A percentile compares a stretch with the other conserved stretches of the same genome.
Evolutionary conservation across 2,329 filamentous ascomycete species (phyloP).

Genomic region (Ascochyta viciae-villosae): DNA sequence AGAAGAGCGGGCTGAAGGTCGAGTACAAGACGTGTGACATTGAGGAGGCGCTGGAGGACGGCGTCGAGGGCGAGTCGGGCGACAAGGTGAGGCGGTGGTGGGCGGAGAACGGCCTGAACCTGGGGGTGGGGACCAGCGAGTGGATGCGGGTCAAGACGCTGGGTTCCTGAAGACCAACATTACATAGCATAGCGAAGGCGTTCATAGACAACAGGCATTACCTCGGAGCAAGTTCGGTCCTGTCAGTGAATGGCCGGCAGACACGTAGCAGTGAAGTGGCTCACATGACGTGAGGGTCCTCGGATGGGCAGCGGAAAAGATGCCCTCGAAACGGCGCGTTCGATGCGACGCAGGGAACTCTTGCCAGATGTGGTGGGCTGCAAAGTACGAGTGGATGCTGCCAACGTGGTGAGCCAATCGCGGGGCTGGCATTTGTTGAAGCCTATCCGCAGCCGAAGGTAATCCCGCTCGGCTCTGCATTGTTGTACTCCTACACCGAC

Average conservation of each 20-base stretch:
- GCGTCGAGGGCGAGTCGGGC: constrained; percentile 71
- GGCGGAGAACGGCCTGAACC: constrained; percentile 81
- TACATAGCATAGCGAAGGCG: constrained; percentile 17
- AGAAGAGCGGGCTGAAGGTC: constrained; percentile 74
- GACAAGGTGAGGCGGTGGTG: constrained; percentile 83
- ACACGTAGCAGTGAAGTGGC: too few relatives aligned
- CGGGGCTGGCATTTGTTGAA: constrained; percentile 21
- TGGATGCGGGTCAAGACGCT: constrained; percentile 86
- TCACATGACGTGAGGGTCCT: too few relatives aligned
- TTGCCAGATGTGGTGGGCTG: constrained; percentile 18
- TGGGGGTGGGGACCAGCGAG: constrained; percentile 82
- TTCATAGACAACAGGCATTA: not conserved
- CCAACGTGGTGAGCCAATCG: constrained; percentile 22
- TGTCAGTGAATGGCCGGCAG: not conserved
- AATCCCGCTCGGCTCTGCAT: constrained; percentile 16
- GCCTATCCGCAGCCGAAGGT: constrained; percentile 14
- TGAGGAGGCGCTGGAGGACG: constrained; percentile 91
- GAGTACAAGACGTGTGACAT: constrained; percentile 97
- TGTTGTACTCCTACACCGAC: constrained; percentile 8
- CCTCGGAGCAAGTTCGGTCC: constrained; percentile 9
- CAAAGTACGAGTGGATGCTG: too few relatives aligned
- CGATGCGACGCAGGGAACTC: constrained; percentile 11
- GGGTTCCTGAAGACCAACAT: constrained; percentile 23
- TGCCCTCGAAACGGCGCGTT: constrained; percentile 1
- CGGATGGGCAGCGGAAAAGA: not conserved